Evolutionary conservation across 495 filamentous ascomycete species (phyloP).

Genomic region (Filosporella fistucella): DNA sequence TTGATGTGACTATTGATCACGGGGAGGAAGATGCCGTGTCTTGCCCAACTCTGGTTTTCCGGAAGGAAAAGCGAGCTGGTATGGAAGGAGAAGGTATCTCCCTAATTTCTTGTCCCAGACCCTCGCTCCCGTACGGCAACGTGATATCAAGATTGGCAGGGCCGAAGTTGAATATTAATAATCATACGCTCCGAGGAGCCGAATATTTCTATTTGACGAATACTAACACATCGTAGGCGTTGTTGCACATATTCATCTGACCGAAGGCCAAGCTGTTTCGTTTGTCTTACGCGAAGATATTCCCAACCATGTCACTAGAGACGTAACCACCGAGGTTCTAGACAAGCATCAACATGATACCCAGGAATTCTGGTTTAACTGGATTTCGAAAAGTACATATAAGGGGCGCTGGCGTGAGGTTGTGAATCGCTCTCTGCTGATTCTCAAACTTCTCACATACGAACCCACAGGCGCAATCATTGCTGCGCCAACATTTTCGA

Average conservation of each 20-base stretch:
- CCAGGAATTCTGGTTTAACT: constrained; percentile 63
- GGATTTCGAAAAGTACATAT: constrained; percentile 64
- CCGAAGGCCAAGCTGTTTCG: constrained; percentile 61
- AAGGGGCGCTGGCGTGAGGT: constrained; percentile 68
- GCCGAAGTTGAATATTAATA: too few species aligned
- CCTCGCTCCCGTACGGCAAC: too few species aligned
- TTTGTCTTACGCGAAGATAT: constrained; percentile 59
- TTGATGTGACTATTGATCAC: constrained; percentile 59
- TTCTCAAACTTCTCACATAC: constrained; percentile 69
- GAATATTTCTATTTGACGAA: too few species aligned
- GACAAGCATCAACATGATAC: constrained; percentile 60
- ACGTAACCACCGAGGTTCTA: constrained; percentile 48
- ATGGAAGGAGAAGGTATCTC: constrained; percentile 56
- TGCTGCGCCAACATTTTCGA: constrained; percentile 57
- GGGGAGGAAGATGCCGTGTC: constrained; percentile 42
- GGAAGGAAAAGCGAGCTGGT: constrained; percentile 41
- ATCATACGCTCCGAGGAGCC: too few species aligned
- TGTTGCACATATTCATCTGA: constrained; percentile 48
- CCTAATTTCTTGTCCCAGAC: too few species aligned
- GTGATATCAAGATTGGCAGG: too few species aligned
- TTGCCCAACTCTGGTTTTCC: constrained; percentile 45
- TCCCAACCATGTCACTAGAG: constrained; percentile 41
- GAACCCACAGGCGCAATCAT: constrained; percentile 54
- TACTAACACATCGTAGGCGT: too few species aligned
- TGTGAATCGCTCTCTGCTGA: constrained; percentile 61